Conservation (phyloP, 2,329 filamentous ascomycete species). For the Ophiostoma himal-ulmi region DNA sequence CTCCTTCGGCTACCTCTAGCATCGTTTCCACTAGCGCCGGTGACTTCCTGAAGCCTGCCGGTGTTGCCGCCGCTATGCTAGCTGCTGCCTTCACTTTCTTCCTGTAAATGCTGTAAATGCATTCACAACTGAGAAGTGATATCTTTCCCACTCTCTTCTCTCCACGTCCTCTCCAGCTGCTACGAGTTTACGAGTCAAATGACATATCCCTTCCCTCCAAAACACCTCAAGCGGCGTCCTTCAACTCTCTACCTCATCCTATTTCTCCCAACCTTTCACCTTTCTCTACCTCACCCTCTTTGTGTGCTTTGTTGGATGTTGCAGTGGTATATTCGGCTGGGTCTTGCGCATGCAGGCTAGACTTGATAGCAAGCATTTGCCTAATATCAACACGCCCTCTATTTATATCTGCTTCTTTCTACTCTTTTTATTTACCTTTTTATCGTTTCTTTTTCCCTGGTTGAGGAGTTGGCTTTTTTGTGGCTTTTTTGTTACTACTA, state of each 20-base stretch:
- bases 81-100: constrained; percentile 31
- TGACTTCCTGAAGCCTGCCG: constrained; percentile 32
- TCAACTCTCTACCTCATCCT: background rate
- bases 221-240: constrained; percentile 11
- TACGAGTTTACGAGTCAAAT: constrained; percentile 27
- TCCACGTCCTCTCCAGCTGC: constrained; percentile 14
- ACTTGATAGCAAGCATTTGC: constrained; percentile 16
- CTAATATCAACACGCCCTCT: constrained; percentile 16
- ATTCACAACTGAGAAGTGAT: background rate
- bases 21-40: constrained; percentile 32
- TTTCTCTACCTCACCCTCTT: constrained; percentile 15
- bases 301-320: constrained; percentile 25
- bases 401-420: constrained; percentile 15
- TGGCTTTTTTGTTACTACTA: background rate
- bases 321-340: constrained; percentile 17
- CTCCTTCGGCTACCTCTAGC: constrained; percentile 19
- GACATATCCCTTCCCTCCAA: constrained; percentile 13
- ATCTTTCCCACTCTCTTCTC: background rate
- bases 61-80: constrained; percentile 29
- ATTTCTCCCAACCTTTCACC: background rate
- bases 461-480: constrained; percentile 19
- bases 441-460: constrained; percentile 14
- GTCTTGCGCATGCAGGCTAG: constrained; percentile 21
- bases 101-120: constrained; percentile 23
- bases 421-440: background rate